Base-by-base conservation (phyloP, 2,329 filamentous ascomycete genomes). In the Biscogniauxia marginata region DNA sequence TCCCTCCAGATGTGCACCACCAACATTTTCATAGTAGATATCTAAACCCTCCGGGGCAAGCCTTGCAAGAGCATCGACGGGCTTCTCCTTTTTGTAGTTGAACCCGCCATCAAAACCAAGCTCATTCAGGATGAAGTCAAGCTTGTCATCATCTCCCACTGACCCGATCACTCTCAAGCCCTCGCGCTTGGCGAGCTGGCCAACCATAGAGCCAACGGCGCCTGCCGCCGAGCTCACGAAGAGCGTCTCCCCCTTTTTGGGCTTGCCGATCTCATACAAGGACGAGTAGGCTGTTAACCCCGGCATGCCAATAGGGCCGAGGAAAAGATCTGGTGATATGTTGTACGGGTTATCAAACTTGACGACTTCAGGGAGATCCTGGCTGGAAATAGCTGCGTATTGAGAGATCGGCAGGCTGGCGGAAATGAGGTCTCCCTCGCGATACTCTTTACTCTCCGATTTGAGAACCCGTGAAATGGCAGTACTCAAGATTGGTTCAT, bases 11-110 rank as follows among this genome's bases (percentile, higher is more conserved):
- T 89, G 86, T 72, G 90, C 87, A 43, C 88, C 89, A 19, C 89
- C 89, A 6, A 90, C 89, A 64, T 91, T 92, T 73, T 92, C 89
- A 68, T 87, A 93, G 77, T 91, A 91, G 70, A 92, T 91, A 68
- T 92, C 88, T 58, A 93, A 79, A 6, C 89, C 89, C 20, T 90
- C 72, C 1, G 88, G 88, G 1, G 87, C 87, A 6, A 91, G 79
- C 55, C 87, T 80, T 63, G 77, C 73, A 49, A 92, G 77, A 0
- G 87, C 88, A 44, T 86, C 84, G 0, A 74, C 70, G 3, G 86
- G 79, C 69, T 83, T 84, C 75, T 91, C 88, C 54, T 82, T 90
- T 80, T 90, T 91, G 78, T 92, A 92, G 77, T 92, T 92, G 77
- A 91, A 92, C 16, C 87, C 89, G 19, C 73, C 81, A 67, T 91